phyloP scores from a whole-genome alignment of 257 asterid species.

The Paraleonurus japonicus region DNA sequence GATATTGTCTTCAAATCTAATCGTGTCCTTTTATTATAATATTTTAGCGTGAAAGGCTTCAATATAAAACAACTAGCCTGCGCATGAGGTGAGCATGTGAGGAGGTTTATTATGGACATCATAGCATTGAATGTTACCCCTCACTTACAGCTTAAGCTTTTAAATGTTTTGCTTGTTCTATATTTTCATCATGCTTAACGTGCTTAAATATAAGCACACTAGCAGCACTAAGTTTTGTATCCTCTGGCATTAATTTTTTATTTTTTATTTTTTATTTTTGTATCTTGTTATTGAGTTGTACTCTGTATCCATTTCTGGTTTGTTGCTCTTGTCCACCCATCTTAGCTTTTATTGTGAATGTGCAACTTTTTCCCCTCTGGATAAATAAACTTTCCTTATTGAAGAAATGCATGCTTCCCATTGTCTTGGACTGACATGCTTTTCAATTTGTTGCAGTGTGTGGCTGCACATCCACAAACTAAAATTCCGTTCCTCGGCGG shows the following conservation, averaged over 20 bases:
- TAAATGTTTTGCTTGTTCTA: not conserved
- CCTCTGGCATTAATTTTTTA: not conserved
- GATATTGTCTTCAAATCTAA: not conserved
- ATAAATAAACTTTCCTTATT: not conserved
- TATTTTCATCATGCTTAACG: not conserved
- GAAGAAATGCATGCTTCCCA: not conserved
- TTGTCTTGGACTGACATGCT: conserved; percentile 19
- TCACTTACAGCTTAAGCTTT: not conserved
- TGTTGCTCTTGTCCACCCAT: too few relatives aligned
- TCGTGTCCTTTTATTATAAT: not conserved
- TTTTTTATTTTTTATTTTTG: not conserved
- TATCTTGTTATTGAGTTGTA: not conserved
- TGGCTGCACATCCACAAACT: conserved; percentile 92
- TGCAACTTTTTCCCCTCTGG: too few relatives aligned
- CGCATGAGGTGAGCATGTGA: not conserved
- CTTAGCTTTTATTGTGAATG: too few relatives aligned
- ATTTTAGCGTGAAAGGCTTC: too few relatives aligned
- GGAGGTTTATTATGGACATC: not conserved
- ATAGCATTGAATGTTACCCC: not conserved
- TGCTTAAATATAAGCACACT: not conserved
- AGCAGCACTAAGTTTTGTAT: not conserved
- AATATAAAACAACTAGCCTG: not conserved
- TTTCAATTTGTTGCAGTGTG: conserved; percentile 64
- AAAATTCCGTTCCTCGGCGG: conserved; percentile 88
- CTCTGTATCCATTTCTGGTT: too few relatives aligned